These are phyloP conservation scores for Globisporangium paddicum DNA, from an alignment of 352 stramenopile species.

Conservation along the genomic window DNA sequence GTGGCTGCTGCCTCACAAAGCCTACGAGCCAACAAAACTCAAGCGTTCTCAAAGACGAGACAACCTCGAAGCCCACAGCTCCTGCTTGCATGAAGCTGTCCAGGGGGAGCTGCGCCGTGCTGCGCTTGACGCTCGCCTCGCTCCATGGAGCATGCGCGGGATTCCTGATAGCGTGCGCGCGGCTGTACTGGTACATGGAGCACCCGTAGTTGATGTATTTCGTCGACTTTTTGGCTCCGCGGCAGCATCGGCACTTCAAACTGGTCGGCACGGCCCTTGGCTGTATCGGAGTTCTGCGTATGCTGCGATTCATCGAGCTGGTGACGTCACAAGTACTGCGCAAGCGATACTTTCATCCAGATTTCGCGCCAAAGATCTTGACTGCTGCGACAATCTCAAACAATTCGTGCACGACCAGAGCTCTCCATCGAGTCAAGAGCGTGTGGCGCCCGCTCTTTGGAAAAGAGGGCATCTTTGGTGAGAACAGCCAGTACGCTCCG, in stretches of 20 bases:
- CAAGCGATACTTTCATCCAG: neutral
- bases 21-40: neutral
- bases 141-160: too few relatives aligned
- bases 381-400: neutral
- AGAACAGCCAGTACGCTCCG: neutral
- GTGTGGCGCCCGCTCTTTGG: neutral
- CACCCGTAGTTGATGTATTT: slow-evolving; percentile 20
- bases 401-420: neutral
- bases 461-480: neutral
- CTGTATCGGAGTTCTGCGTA: slow-evolving; percentile 10
- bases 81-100: neutral
- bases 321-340: neutral
- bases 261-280: slow-evolving; percentile 16
- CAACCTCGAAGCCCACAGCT: neutral
- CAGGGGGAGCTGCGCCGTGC: neutral
- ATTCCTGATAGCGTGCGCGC: too few relatives aligned
- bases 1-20: neutral
- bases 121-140: too few relatives aligned
- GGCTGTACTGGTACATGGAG: slow-evolving; percentile 21
- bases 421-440: neutral
- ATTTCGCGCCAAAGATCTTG: neutral
- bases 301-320: neutral
- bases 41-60: neutral
- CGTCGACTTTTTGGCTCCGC: slow-evolving; percentile 16
- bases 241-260: slow-evolving; percentile 14